Base-by-base conservation (phyloP, 2,329 filamentous ascomycete genomes). In the Stachybotrys echinatus region DNA sequence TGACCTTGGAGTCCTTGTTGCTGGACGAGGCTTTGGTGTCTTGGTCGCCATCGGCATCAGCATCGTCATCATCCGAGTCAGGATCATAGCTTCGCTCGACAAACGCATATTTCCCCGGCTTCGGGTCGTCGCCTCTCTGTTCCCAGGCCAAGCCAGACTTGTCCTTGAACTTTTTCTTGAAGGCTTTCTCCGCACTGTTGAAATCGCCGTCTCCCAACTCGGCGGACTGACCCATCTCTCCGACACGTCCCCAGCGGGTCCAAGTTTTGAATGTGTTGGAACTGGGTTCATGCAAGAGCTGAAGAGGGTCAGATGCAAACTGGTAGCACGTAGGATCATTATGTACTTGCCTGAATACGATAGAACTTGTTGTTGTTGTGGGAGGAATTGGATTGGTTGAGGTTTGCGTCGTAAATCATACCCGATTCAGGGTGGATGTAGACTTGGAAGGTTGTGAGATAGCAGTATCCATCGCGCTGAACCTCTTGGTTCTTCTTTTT, bases 341-440 rank as follows among this genome's bases (percentile, higher is more conserved):
- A 23, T 18, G 5, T 4, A 56, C 64, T 60, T 54, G 88, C 73
- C 72, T 92, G 88, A 23, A 91, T 65, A 23, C 82, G 80, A 61
- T 92, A 92, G 65, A 92, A 92, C 57, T 94, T 94, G 66, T 94
- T 92, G 66, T 88, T 87, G 62, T 92, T 94, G 44, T 76, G 68
- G 0, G 73, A 70, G 0, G 87, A 73, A 56, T 90, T 88, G 12
- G 89, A 87, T 63, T 92, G 87, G 57, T 92, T 94, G 43, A 95
- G 73, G 0, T 87, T 84, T 1, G 87, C 89, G 62, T 95, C 89
- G 64, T 81, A 92, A 45, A 92, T 89, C 49, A 86, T 69, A 19
- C 83, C 81, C 19, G 59, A 55, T 38, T 77, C 67, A 1, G 77
- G 68, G 52, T 85, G 85, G 50, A 92, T 79, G 60, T 87, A 84